These are phyloP conservation scores for Jamesozyma piceae DNA, from an alignment of 805 yeast genomes.

Conservation along the genomic window DNA sequence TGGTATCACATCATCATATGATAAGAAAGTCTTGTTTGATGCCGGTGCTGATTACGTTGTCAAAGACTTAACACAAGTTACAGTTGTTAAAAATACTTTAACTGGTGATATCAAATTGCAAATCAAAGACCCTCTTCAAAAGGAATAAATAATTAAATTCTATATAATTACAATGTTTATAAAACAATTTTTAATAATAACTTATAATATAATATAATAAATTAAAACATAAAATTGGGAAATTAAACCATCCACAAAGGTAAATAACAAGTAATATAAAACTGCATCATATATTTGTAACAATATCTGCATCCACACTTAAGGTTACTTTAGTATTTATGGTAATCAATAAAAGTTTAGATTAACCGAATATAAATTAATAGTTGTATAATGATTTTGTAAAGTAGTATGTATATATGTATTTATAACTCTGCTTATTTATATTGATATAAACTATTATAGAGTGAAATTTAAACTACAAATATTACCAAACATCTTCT, in stretches of 20 bases:
- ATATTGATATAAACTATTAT: background rate
- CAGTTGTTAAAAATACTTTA: slow-evolving; percentile 9
- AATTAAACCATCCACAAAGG: too few species aligned
- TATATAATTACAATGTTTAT: background rate
- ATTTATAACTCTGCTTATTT: background rate
- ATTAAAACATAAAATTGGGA: too few species aligned
- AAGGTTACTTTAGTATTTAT: too few species aligned
- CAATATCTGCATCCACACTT: too few species aligned
- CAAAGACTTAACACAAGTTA: slow-evolving; percentile 41
- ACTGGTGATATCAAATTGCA: slow-evolving; percentile 5
- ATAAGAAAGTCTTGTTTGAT: slow-evolving; percentile 48
- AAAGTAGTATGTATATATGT: background rate
- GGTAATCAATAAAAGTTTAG: too few species aligned
- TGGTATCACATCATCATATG: slow-evolving; percentile 69
- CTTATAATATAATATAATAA: too few species aligned
- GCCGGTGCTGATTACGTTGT: slow-evolving; percentile 78
- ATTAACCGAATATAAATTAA: too few species aligned
- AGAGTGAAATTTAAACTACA: background rate
- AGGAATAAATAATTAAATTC: background rate
- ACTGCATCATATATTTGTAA: too few species aligned
- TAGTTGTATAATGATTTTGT: too few species aligned
- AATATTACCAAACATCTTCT: slow-evolving; percentile 97
- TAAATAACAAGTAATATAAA: too few species aligned
- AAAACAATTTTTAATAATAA: too few species aligned
- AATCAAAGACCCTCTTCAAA: slow-evolving; percentile 7